Evolutionary conservation across 83 land plant genomes (phyloP), one percentile per base, ranked within the genome.

Genomic region (Picea abies): DNA sequence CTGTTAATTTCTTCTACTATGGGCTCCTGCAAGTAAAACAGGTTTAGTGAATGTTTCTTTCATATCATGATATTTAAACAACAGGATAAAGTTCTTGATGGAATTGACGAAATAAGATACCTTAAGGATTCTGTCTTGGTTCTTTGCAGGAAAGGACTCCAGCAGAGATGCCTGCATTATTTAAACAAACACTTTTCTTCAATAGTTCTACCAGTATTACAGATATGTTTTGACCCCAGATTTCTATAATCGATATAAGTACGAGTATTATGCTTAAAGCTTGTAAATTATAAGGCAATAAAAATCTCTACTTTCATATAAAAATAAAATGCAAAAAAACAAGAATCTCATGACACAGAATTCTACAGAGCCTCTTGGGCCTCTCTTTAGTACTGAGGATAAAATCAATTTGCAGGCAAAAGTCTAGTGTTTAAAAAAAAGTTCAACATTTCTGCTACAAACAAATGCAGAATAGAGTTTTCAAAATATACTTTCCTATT

Each of bases 1-100:
- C 67, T 71, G 87, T 97, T 97, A 23, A 97, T 79, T 22, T 80
- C 64, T 58, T 92, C 84, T 35, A 97, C 90, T 8, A 97, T 85
- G 11, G 91, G 87, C 39, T 92, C 91, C 99, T 97, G 85, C 49
- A 70, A 35, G 20, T 37, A 35, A 37, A 9, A 37, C 19, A 37
- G 11, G 20, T 1, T 35, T 70, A 5, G 20, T 56, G 14, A 17
- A 37, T 37, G 20, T 35, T 5, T 19, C 15, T 22, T 37, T 70
- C 41, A 19, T 35, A 35, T 17, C 22, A 5, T 11, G 47, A n/a
- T 70, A 11, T 56, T 10, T 56, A 56, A 56, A 56, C 14, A 56
- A 56, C 22, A 37, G 41, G 9, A 49, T 8, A 37, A 70, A 17
- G 20, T 1, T 17, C 9, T 64, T 37, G 16, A 16, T 70, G 3